phyloP scores from a whole-genome alignment of 228 moss, liverwort and hornwort genomes.

The Sphagnum fallax region DNA sequence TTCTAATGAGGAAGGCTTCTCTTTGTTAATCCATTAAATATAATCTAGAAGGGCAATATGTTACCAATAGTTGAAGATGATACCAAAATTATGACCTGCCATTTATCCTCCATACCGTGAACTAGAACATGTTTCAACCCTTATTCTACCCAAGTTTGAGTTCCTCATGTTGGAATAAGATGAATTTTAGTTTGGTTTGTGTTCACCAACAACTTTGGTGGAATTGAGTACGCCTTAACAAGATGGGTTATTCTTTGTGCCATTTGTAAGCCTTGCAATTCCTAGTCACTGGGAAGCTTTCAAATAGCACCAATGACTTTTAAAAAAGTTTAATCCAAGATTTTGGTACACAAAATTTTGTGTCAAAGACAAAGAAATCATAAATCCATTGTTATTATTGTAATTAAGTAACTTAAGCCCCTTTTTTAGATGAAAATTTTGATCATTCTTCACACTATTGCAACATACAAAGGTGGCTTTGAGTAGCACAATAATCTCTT shows the following conservation, averaged over 20 bases:
- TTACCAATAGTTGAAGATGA: background rate
- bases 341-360: background rate
- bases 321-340: background rate
- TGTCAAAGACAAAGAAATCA: background rate
- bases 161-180: background rate
- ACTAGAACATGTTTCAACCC: background rate
- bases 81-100: background rate
- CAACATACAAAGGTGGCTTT: background rate
- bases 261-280: background rate
- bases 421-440: background rate
- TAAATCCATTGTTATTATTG: background rate
- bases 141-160: background rate
- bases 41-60: background rate
- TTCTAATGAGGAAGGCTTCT: background rate
- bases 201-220: background rate
- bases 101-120: background rate
- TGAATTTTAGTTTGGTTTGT: background rate
- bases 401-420: background rate
- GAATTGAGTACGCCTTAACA: background rate
- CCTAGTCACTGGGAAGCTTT: background rate
- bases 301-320: background rate
- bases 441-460: background rate
- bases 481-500: background rate
- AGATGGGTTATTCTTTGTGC: background rate
- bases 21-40: background rate